Evolutionary conservation across 2,329 filamentous ascomycete species (phyloP), one percentile per base, ranked within the genome.

Genomic region (Didymosphaeria variabile): DNA sequence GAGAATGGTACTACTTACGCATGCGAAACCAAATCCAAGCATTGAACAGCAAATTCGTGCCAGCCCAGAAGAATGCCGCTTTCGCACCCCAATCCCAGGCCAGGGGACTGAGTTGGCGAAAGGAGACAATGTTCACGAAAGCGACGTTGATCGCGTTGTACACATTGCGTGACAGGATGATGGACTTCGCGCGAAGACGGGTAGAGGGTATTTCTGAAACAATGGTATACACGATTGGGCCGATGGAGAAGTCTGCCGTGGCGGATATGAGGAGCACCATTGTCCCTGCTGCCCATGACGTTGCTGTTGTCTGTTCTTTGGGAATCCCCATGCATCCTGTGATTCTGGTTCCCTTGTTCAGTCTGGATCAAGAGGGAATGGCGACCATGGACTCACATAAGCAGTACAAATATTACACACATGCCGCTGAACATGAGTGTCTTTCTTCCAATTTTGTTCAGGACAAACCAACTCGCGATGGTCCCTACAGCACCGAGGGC

Each of bases 61-160:
- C 90, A 15, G 88, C 88, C 90, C 92, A 92, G 81, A 95, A 94
- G 80, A 96, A 95, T 21, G 92, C 92, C 0, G 92, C 86, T 69
- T 86, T 94, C 77, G 93, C 94, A 57, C 87, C 84, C 92, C 92
- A 96, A 75, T 94, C 82, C 93, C 93, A 97, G 0, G 88, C 90
- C 0, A 83, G 67, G 0, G 65, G 64, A 2, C 66, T 67, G 0
- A 72, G 29, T 67, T 70, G 67, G 4, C 52, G 38, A 1, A 60
- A 47, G 0, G 93, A 92, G 0, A 91, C 95, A 49, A 97, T 91
- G 67, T 95, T 79, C 65, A 97, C 94, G 56, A 87, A 89, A 32
- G 92, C 89, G 49, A 95, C 81, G 67, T 93, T 92, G 80, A 92
- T 90, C 46, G 95, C 81, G 69, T 94, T 93, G 81, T 80, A 83